Evolutionary conservation across 2,329 filamentous ascomycete genomes (phyloP).

Genomic region (Botryosphaeria dothidea): DNA sequence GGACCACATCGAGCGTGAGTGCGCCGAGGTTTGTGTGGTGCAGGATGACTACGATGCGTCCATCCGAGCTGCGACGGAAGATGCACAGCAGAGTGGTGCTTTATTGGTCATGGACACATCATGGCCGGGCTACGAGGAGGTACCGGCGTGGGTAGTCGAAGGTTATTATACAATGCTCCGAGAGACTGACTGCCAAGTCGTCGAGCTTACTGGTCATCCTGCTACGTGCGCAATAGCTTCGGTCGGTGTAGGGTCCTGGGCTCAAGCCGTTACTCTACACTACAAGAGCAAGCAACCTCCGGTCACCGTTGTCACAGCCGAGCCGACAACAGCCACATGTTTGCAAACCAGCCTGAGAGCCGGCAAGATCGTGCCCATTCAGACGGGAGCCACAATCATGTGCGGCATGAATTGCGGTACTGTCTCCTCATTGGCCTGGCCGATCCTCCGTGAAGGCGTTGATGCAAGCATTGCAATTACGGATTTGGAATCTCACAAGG

Average conservation of each 20-base stretch:
- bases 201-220: constrained; percentile 34
- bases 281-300: constrained; percentile 53
- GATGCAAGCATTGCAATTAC: constrained; percentile 63
- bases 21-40: constrained; percentile 58
- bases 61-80: constrained; percentile 50
- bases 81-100: not conserved
- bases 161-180: constrained; percentile 73
- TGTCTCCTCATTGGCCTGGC: constrained; percentile 66
- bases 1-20: constrained; percentile 61
- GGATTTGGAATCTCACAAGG: constrained; percentile 63
- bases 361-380: constrained; percentile 51
- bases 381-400: constrained; percentile 69
- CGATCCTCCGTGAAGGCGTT: constrained; percentile 57
- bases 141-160: constrained; percentile 74
- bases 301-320: constrained; percentile 63
- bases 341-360: constrained; percentile 55
- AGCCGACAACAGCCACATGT: constrained; percentile 66
- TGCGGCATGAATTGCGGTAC: constrained; percentile 73
- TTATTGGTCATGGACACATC: constrained; percentile 70
- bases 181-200: constrained; percentile 66
- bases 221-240: constrained; percentile 61
- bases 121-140: constrained; percentile 65
- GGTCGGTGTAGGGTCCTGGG: constrained; percentile 72
- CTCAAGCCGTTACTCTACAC: constrained; percentile 66
- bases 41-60: constrained; percentile 66